These are phyloP conservation scores for Pseudozyma pruni DNA, from an alignment of 1,284 basidiomycete species.

Conservation along the genomic window DNA sequence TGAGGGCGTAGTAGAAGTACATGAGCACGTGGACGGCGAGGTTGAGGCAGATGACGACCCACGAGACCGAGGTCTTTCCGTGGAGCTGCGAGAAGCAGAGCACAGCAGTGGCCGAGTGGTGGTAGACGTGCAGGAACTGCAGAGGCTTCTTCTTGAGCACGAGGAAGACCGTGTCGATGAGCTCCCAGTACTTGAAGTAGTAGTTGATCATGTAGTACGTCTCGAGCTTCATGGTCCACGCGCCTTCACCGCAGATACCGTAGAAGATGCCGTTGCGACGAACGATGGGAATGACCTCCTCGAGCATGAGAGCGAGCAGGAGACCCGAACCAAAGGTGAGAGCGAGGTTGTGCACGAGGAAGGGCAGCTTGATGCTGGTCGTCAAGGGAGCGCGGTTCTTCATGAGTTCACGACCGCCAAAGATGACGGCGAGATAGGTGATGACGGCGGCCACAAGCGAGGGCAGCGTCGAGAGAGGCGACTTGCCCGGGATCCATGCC, in stretches of 20 bases:
- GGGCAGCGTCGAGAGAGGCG: slow-evolving; percentile 60
- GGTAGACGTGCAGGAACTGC: slow-evolving; percentile 95
- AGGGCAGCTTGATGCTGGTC: slow-evolving; percentile 75
- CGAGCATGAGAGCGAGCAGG: slow-evolving; percentile 85
- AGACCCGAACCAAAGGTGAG: slow-evolving; percentile 84
- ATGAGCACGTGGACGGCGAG: slow-evolving; percentile 95
- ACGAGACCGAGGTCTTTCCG: slow-evolving; percentile 79
- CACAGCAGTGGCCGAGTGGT: slow-evolving; percentile 96
- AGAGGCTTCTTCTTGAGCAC: slow-evolving; percentile 98
- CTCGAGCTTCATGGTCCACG: slow-evolving; percentile 77
- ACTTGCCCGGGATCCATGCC: slow-evolving; percentile 55
- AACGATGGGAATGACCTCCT: slow-evolving; percentile 71
- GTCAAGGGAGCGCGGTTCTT: slow-evolving; percentile 73
- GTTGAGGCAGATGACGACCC: slow-evolving; percentile 94
- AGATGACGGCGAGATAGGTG: slow-evolving; percentile 88
- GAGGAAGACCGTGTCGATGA: slow-evolving; percentile 94
- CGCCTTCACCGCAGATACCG: slow-evolving; percentile 79
- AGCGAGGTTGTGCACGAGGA: slow-evolving; percentile 91
- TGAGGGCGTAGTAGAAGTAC: slow-evolving; percentile 72
- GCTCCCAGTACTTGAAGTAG: slow-evolving; percentile 72
- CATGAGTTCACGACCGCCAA: slow-evolving; percentile 87
- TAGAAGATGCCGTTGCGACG: slow-evolving; percentile 67
- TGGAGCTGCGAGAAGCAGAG: slow-evolving; percentile 94
- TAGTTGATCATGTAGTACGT: slow-evolving; percentile 97
- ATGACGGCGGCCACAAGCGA: slow-evolving; percentile 71